Conservation (phyloP, 1,284 basidiomycete species). For the Schizopora paradoxa region DNA sequence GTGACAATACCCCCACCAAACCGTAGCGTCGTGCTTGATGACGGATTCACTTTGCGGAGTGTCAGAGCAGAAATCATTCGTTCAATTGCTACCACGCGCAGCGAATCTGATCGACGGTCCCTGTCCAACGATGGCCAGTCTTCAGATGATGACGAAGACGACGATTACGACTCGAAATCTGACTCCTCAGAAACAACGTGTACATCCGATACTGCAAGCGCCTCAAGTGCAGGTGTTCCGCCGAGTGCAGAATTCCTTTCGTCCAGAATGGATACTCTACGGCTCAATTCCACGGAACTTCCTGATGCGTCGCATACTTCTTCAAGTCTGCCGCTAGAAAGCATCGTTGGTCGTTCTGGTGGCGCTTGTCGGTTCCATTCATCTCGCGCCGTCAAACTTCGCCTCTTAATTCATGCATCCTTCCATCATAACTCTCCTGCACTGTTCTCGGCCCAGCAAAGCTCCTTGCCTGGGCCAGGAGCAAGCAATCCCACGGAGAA, state of each 20-base stretch:
- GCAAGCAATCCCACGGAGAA: slow-evolving; percentile 32
- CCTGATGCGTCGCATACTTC: too few species aligned
- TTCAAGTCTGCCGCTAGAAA: slow-evolving; percentile 40
- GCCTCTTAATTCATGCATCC: slow-evolving; percentile 64
- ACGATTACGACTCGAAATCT: slow-evolving; percentile 22
- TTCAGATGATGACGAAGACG: slow-evolving; percentile 22
- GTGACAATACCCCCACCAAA: slow-evolving; percentile 68
- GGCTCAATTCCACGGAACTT: too few species aligned
- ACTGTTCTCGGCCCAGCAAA: slow-evolving; percentile 32
- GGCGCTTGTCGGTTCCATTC: slow-evolving; percentile 77
- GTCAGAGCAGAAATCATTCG: slow-evolving; percentile 69
- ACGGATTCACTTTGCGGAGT: slow-evolving; percentile 66
- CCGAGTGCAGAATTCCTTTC: slow-evolving; percentile 16
- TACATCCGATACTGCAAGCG: slow-evolving; percentile 9
- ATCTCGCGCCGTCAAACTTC: slow-evolving; percentile 56
- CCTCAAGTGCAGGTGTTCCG: slow-evolving; percentile 9
- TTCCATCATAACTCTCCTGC: slow-evolving; percentile 47
- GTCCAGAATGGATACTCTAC: slow-evolving; percentile 19
- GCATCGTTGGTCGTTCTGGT: slow-evolving; percentile 64
- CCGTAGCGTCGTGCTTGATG: slow-evolving; percentile 56
- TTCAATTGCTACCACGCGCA: too few species aligned
- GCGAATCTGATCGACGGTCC: too few species aligned
- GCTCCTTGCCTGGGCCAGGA: too few species aligned
- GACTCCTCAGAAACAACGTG: slow-evolving; percentile 9
- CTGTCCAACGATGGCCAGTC: slow-evolving; percentile 36